These are phyloP conservation scores for Crithidia thermophila DNA, from an alignment of 208 protist species.

Conservation along the genomic window DNA sequence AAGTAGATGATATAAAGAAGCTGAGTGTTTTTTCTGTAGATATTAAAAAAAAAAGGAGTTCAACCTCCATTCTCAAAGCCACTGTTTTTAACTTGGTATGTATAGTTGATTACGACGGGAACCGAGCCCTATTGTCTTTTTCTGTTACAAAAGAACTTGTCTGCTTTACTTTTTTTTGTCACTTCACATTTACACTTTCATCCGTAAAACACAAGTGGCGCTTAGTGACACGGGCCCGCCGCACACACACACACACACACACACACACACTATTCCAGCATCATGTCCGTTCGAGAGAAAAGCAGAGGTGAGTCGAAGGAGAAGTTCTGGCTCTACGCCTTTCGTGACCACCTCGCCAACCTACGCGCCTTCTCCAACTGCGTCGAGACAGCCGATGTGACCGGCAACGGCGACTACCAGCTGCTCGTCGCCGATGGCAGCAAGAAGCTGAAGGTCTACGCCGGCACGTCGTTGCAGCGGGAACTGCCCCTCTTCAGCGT, in stretches of 20 bases:
- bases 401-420: conserved; percentile 94
- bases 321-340: conserved; percentile 93
- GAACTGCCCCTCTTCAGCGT: conserved; percentile 87
- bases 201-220: no score
- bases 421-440: conserved; percentile 89
- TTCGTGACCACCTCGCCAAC: conserved; percentile 88
- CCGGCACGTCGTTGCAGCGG: conserved; percentile 74
- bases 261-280: background rate
- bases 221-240: no score
- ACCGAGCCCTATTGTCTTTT: no score
- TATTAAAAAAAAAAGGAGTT: no score
- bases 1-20: no score
- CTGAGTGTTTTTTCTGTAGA: no score
- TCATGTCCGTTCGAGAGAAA: background rate
- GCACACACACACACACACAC: background rate
- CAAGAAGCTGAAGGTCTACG: conserved; percentile 84
- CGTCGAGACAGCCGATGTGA: conserved; percentile 85
- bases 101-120: no score
- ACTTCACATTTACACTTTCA: no score
- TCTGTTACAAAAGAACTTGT: no score
- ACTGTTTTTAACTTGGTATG: no score
- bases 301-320: conserved; percentile 19
- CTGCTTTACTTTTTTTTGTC: no score
- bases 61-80: no score
- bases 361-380: conserved; percentile 76